These are phyloP conservation scores for Elsinoe necatrix DNA, from an alignment of 2,329 filamentous ascomycete genomes.

Conservation along the genomic window DNA sequence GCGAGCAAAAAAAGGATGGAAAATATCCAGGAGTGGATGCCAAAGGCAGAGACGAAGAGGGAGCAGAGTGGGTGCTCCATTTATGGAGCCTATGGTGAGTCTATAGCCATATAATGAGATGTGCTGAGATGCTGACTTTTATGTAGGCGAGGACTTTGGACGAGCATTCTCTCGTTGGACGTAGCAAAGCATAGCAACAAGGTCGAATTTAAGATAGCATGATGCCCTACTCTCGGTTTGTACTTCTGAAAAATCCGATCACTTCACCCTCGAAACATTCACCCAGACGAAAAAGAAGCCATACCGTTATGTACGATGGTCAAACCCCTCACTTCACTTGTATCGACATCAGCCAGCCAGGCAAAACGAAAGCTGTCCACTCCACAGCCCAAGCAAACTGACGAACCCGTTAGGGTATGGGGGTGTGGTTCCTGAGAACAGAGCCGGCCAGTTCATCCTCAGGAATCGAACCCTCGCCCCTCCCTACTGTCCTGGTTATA, in stretches of 20 bases:
- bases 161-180: constrained; percentile 1
- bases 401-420: no score
- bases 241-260: neutral
- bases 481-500: no score
- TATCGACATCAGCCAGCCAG: no score
- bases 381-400: no score
- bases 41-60: constrained; percentile 33
- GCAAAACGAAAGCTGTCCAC: no score
- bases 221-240: neutral
- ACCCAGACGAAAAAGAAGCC: no score
- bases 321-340: no score
- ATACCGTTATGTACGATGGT: no score
- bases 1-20: constrained; percentile 57
- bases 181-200: neutral
- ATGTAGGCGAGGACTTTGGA: neutral
- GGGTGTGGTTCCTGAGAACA: no score
- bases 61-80: constrained; percentile 21
- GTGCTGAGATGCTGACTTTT: neutral
- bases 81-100: constrained; percentile 16
- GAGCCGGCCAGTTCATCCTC: no score
- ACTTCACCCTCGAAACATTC: neutral
- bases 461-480: no score
- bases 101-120: no score
- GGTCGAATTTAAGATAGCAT: neutral
- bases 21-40: constrained; percentile 54